Evolutionary conservation across 2,329 filamentous ascomycete species (phyloP), one percentile per base, ranked within the genome.

Genomic region (Xylaria sp.): DNA sequence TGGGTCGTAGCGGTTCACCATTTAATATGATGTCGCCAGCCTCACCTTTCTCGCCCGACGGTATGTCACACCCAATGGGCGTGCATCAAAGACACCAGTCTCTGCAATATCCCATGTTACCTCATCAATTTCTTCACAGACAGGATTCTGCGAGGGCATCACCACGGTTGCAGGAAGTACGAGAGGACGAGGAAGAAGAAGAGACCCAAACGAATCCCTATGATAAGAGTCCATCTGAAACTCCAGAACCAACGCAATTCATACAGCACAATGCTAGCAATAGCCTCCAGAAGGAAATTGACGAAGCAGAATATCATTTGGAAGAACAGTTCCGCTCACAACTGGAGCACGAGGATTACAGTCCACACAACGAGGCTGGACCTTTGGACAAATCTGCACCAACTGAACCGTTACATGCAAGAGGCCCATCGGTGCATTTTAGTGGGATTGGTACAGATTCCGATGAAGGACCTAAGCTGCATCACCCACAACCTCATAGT

Each of bases 281-380:
- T 71, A 93, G 89, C 54, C 85, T 97, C 28, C 93, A 97, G 78
- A 91, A 90, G 70, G 93, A 96, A 73, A 91, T 97, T 65, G 91
- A 96, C 59, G 92, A 94, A 76, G 91, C 92, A 4, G 93, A 97
- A 75, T 95, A 96, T 76, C 93, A 95, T 74, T 80, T 96, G 69
- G 92, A 94, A 77, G 89, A 94, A 77, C 90, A 93, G 69, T 89
- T 94, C 70, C 89, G 93, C 60, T 90, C 91, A 63, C 91, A 95
- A 75, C 84, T 95, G 58, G 91, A 94, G 68, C 91, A 94, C 73
- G 90, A 92, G 64, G 92, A 93, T 72, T 91, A 93, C 76, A 92
- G 89, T 74, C 90, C 90, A 1, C 89, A 90, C 59, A 83, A 86
- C 48, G 81, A 83, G 57, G 77, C 79, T 38, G 80, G 79, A 42